Conservation (phyloP, 2,329 filamentous ascomycete genomes). For the Teratosphaeria gauchensis region DNA sequence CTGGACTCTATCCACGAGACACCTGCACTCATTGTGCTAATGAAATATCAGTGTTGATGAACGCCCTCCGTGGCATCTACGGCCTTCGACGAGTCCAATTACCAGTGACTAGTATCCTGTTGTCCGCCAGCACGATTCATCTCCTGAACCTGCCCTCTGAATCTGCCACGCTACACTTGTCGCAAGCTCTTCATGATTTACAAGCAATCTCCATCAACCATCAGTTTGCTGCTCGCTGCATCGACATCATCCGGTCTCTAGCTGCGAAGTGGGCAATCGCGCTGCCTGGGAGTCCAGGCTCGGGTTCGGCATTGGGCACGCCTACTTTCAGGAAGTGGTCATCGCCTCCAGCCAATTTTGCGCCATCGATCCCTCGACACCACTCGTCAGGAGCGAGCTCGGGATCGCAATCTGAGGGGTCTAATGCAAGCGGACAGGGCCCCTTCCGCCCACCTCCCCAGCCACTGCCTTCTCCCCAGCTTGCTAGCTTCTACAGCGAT, state of each 20-base stretch:
- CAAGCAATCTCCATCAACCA: constrained; percentile 35
- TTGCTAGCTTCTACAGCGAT: constrained; percentile 18
- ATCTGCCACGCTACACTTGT: constrained; percentile 28
- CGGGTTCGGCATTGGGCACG: neutral
- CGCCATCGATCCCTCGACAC: constrained; percentile 20
- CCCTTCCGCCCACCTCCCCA: constrained; percentile 14
- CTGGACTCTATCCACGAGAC: constrained; percentile 53
- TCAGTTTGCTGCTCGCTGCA: constrained; percentile 33
- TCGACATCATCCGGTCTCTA: constrained; percentile 34
- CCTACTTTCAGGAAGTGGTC: neutral
- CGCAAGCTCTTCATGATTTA: constrained; percentile 33
- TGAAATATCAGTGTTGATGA: constrained; percentile 33
- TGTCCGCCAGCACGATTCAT: constrained; percentile 36
- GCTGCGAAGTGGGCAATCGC: constrained; percentile 35
- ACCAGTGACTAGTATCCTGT: constrained; percentile 30
- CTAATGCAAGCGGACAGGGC: constrained; percentile 10
- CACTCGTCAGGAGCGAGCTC: constrained; percentile 11
- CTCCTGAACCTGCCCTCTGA: constrained; percentile 34
- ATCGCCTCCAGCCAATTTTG: constrained; percentile 21
- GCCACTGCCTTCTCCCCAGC: constrained; percentile 5
- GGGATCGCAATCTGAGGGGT: constrained; percentile 13
- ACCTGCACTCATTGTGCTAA: constrained; percentile 49
- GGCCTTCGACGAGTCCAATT: constrained; percentile 32
- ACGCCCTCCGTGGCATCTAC: constrained; percentile 35
- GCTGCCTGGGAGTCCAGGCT: constrained; percentile 28